Evolutionary conservation across 805 yeast genomes (phyloP), one percentile per base, ranked within the genome.

Genomic region (Ogataea neopini): DNA sequence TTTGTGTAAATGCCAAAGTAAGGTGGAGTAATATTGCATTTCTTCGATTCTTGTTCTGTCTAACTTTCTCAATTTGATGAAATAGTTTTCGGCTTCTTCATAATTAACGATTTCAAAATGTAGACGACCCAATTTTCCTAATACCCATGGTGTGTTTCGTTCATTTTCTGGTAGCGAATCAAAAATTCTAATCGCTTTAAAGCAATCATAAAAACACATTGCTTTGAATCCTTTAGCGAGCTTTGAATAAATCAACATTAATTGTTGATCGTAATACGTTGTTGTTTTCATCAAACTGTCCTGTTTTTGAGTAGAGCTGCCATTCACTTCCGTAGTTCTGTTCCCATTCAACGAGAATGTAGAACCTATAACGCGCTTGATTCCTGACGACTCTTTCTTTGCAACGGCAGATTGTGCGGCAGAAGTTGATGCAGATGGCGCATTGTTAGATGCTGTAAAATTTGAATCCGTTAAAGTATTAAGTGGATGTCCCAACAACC

Each of bases 81-180:
- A 92, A 55, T 76, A 81, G 36, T 70, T 64, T 51, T 83, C 86
- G 7, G 95, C 77, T 64, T 85, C 86, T 48, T 81, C 83, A 67
- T 92, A 92, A 63, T 89, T 86, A 15, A 87, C 92, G 53, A 86
- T 80, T 63, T 92, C 98, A 66, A 86, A 91, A 66, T 89, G 89
- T 36, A 88, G 69, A 53, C 90, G 73, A 0, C 96, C 99, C 19
- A 86, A 64, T 55, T 84, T 83, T 18, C 90, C 79, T 41, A 88
- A 74, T 10, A 90, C 95, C 88, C 94, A 90, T 0, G 97, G 94
- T 18, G 96, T 77, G 45, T 80, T 71, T 49, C 76, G 71, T 64
- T 84, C 87, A 40, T 72, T 59, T 42, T 74, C 76, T 1, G 95
- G 88, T 17, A 94, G 70, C 19, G 80, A 66, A 45, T 80, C 81